Conservation (phyloP, 2,329 filamentous ascomycete species). For the Colletotrichum viniferum region DNA sequence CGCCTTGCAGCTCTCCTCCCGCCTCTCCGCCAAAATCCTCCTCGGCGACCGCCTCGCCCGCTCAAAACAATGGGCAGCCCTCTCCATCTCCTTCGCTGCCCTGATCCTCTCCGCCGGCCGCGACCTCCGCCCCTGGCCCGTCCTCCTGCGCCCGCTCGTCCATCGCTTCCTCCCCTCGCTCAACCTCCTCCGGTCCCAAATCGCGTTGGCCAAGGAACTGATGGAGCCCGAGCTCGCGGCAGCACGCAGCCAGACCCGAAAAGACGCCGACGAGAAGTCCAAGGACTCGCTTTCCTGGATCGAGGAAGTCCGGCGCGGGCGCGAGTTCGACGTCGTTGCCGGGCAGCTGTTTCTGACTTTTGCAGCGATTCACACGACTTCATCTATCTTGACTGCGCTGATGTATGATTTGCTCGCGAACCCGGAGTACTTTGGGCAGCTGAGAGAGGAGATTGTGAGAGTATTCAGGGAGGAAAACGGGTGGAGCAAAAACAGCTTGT, state of each 20-base stretch:
- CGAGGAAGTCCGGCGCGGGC: conserved; percentile 44
- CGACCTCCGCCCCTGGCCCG: conserved; percentile 45
- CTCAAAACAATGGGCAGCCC: conserved; percentile 49
- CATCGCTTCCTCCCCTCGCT: conserved; percentile 46
- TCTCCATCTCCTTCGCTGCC: conserved; percentile 45
- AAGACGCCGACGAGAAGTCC: conserved; percentile 31
- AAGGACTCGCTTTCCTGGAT: conserved; percentile 50
- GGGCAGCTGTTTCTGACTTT: conserved; percentile 83
- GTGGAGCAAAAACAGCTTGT: conserved; percentile 38
- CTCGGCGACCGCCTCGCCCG: conserved; percentile 48
- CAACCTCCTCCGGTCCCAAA: conserved; percentile 36
- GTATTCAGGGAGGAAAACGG: conserved; percentile 36
- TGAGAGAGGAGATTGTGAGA: conserved; percentile 45
- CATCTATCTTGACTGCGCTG: conserved; percentile 36
- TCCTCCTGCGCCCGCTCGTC: conserved; percentile 42
- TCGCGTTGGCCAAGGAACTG: conserved; percentile 40
- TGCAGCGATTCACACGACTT: conserved; percentile 48
- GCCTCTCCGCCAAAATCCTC: conserved; percentile 54
- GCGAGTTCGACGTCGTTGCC: conserved; percentile 67
- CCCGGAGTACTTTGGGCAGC: conserved; percentile 40
- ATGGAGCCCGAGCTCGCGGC: conserved; percentile 32
- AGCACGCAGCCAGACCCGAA: conserved; percentile 24
- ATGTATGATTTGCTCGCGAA: conserved; percentile 43
- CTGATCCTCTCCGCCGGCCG: conserved; percentile 38
- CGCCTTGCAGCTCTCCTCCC: conserved; percentile 40